Evolutionary conservation across 371 early-diverging fungal species (phyloP), one percentile per base, ranked within the genome.

Genomic region (Saksenaea vasiformis): DNA sequence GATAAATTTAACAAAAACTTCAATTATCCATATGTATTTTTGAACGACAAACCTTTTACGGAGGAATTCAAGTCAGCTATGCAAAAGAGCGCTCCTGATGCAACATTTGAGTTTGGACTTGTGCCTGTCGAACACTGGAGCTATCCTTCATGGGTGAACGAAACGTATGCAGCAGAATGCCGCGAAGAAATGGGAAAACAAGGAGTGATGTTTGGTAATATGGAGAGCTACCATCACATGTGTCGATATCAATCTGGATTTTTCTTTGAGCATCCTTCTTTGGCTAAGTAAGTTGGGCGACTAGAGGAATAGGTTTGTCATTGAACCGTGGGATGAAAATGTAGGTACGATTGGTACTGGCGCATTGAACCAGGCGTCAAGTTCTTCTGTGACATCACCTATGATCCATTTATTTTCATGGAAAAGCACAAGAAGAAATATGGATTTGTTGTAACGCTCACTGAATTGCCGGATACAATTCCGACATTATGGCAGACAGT

Each of bases 261-360:
- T 71, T 95, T 99, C 67, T 95, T 87, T 69, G 73, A 83, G 65
- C 96, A 98, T 66, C 90, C 88, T 43, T 71, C 92, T 3, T 67
- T 96, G 68, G 71, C 82, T 19, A 82, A 90, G 71, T 97, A 88
- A 74, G 71, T 68, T 7, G 13, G 35, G 38, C n/a, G n/a, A n/a
- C n/a, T n/a, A 27, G 37, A 39, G 27, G 57, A 38, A 39, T 17
- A 22, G 15, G 36, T 3, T 15, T 5, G 9, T 56, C 38, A 13
- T 17, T 44, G 34, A 28, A 10, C 24, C 19, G 19, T 14, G 39
- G 17, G 5, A 11, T 17, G 8, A 14, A 5, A 13, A 13, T 41
- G 14, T 71, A 92, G 78, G 81, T 89, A 92, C 59, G 90, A 93
- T 31, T 95, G 87, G 73, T 96, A 95, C 66, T 96, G 97, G 97